Evolutionary conservation across 371 early-diverging fungal species (phyloP).

Genomic region (Mortierella sp.): DNA sequence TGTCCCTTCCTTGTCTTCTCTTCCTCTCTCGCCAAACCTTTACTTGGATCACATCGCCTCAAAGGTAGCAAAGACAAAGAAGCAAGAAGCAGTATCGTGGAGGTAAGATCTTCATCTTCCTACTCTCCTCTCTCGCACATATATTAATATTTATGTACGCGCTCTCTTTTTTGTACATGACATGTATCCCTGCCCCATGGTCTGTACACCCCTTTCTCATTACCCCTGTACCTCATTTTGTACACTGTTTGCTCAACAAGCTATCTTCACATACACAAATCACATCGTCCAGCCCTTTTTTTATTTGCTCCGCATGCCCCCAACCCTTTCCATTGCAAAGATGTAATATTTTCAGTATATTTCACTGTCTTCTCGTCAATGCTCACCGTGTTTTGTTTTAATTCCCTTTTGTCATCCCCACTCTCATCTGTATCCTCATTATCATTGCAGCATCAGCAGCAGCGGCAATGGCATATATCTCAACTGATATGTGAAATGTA

Average conservation of each 20-base stretch:
- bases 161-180: not conserved
- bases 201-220: not conserved
- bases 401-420: not conserved
- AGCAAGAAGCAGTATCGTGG: not conserved
- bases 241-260: not conserved
- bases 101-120: constrained; percentile 8
- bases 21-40: not conserved
- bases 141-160: not conserved
- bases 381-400: not conserved
- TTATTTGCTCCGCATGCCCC: not conserved
- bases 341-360: not conserved
- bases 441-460: too few relatives aligned
- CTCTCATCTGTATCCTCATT: not conserved
- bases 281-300: not conserved
- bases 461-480: not conserved
- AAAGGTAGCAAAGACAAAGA: not conserved
- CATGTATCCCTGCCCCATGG: not conserved
- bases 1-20: not conserved
- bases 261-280: too few relatives aligned
- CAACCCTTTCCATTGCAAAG: not conserved
- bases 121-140: not conserved
- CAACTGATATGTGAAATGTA: not conserved
- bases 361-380: not conserved
- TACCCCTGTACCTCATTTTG: not conserved
- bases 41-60: not conserved